Base-by-base conservation (phyloP, 306 rosid genomes). In the Carpinus viminea region DNA sequence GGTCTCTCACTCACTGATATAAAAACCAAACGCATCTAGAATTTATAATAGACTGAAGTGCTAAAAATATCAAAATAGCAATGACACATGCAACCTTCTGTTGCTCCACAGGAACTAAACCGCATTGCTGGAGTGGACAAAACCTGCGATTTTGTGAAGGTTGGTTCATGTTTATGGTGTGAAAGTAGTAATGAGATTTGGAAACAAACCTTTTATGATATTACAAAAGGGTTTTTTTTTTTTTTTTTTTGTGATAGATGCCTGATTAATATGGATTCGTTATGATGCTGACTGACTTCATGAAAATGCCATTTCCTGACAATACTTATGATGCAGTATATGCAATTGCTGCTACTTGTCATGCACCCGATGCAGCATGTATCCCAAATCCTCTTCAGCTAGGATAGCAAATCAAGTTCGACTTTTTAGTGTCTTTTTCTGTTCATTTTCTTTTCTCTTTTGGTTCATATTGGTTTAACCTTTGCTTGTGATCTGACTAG, bases 341-440 rank as follows among this genome's bases (percentile, higher is more conserved):
- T 87, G 99, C 99, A 2, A 93, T 95, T 84, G 99, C 93, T 85
- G 97, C 99, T 56, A 95, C 99, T 77, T 96, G 99, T 89, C 99
- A 96, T 84, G 99, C 99, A 75, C 97, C 99, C 0, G 97, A 96
- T 83, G 96, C 97, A n/a, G 98, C 92, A 85, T 68, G 72, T n/a
- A n/a, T 38, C 41, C 72, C 51, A 6, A 3, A 66, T 66, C 41
- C 72, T 41, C 38, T 16, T 18, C 16, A 65, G 71, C 70, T 48
- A n/a, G 12, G 47, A 18, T 9, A 31, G 31, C 43, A 68, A 47
- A 73, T 34, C 47, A 31, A 18, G 15, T 34, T 74, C 53, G 54
- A 34, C 78, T 7, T 70, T 4, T 47, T 45, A n/a, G n/a, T n/a
- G n/a, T n/a, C n/a, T n/a, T n/a, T n/a, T n/a, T n/a, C 43, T 71